Conservation (phyloP, 139 green algal species). For the Tetradesmus lagerheimii region DNA sequence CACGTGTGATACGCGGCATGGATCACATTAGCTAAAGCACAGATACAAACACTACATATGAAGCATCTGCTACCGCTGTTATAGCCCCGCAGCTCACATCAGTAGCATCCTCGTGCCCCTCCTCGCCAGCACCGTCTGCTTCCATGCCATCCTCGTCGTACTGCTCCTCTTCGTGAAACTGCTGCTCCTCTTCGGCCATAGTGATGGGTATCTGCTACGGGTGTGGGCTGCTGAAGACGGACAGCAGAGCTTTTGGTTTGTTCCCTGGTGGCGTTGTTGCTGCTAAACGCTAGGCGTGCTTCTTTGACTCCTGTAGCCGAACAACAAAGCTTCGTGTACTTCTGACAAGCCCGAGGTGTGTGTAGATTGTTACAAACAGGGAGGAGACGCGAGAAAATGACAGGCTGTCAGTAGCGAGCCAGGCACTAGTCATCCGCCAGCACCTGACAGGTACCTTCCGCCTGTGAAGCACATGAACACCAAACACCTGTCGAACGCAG, state of each 20-base stretch:
- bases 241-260: background rate
- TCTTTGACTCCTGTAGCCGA: background rate
- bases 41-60: background rate
- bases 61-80: background rate
- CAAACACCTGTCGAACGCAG: no score
- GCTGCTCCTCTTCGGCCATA: constrained; percentile 44
- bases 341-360: no score
- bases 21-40: background rate
- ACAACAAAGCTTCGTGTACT: no score
- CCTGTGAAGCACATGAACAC: no score
- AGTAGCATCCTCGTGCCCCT: constrained; percentile 15
- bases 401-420: no score
- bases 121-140: background rate
- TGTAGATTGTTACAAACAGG: no score
- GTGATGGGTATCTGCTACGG: background rate
- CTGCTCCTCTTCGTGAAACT: constrained; percentile 39
- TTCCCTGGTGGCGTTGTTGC: background rate
- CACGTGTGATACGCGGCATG: background rate
- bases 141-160: constrained; percentile 41
- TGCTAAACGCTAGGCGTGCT: background rate
- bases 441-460: no score
- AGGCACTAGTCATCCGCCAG: no score
- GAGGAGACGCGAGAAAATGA: no score
- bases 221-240: background rate
- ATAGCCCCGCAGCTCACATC: constrained; percentile 11